A percentile compares a stretch with the other conserved stretches of the same genome.
Conservation (phyloP, 2,329 filamentous ascomycete species). For the Arthrobotrys pseudoclavata region DNA sequence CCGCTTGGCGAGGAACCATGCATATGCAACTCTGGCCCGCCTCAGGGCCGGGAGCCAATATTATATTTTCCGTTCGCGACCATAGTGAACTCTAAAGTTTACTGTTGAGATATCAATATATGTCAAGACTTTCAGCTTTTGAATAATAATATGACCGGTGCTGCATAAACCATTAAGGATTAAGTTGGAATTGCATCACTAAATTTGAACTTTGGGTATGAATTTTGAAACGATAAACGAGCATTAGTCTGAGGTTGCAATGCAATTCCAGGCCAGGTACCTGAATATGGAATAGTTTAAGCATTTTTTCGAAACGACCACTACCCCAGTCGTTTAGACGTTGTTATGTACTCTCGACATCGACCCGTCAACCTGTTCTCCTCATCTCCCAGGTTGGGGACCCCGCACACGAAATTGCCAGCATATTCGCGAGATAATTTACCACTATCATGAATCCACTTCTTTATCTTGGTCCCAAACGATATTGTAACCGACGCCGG, state of each 20-base stretch:
- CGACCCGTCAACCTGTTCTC: slow-evolving; percentile 1
- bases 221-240: neutral
- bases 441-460: slow-evolving; percentile 12
- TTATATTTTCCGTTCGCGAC: neutral
- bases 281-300: slow-evolving; percentile 6
- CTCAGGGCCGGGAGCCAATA: slow-evolving; percentile 8
- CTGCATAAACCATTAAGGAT: neutral
- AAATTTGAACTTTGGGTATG: neutral
- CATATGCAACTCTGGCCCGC: slow-evolving; percentile 39
- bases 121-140: too few relatives aligned
- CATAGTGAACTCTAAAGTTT: neutral
- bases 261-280: neutral
- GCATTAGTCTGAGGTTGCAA: neutral
- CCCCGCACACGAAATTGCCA: slow-evolving; percentile 10
- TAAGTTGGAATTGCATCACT: neutral
- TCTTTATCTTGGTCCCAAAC: neutral
- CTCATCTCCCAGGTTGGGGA: neutral
- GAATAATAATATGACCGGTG: neutral
- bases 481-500: slow-evolving; percentile 20
- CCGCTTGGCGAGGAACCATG: slow-evolving; percentile 12
- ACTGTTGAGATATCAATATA: neutral
- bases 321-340: neutral
- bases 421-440: slow-evolving; percentile 21
- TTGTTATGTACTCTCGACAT: neutral
- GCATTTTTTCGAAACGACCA: slow-evolving; percentile 13